A percentile compares a stretch with the other conserved stretches of the same genome.
These are phyloP conservation scores for Mrakia frigida DNA, from an alignment of 768 basidiomycete genomes.

Conservation along the genomic window DNA sequence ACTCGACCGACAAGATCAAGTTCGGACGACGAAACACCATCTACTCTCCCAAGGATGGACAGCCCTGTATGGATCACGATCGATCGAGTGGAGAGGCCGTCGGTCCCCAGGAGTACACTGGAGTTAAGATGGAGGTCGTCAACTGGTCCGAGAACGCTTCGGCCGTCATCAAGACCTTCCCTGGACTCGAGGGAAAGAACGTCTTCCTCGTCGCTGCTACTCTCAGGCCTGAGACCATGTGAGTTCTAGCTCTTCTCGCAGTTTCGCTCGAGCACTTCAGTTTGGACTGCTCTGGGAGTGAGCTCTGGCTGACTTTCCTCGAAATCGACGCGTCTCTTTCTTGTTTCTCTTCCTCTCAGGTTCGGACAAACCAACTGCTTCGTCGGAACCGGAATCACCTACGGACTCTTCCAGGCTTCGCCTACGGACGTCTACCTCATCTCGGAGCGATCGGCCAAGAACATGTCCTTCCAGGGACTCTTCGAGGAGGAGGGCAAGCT, in stretches of 20 bases:
- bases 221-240: conserved; percentile 95
- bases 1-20: conserved; percentile 83
- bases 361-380: conserved; percentile 99
- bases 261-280: background rate
- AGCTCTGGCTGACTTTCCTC: background rate
- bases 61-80: conserved; percentile 99
- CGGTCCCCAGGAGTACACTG: conserved; percentile 93
- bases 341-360: conserved; percentile 47
- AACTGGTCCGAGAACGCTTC: conserved; percentile 72
- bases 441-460: conserved; percentile 62
- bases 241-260: conserved; percentile 38
- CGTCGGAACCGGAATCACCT: conserved; percentile 82
- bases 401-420: conserved; percentile 84
- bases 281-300: too few relatives aligned
- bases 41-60: conserved; percentile 96
- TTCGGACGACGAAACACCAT: conserved; percentile 98
- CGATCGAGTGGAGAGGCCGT: conserved; percentile 88
- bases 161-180: conserved; percentile 58
- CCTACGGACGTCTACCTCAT: conserved; percentile 72
- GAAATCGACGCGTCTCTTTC: too few relatives aligned
- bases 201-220: conserved; percentile 95
- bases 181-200: conserved; percentile 60
- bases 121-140: conserved; percentile 85
- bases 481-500: conserved; percentile 64
- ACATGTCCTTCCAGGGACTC: conserved; percentile 54